phyloP scores from a whole-genome alignment of 345 rosid species.

The Clarkia xantiana region DNA sequence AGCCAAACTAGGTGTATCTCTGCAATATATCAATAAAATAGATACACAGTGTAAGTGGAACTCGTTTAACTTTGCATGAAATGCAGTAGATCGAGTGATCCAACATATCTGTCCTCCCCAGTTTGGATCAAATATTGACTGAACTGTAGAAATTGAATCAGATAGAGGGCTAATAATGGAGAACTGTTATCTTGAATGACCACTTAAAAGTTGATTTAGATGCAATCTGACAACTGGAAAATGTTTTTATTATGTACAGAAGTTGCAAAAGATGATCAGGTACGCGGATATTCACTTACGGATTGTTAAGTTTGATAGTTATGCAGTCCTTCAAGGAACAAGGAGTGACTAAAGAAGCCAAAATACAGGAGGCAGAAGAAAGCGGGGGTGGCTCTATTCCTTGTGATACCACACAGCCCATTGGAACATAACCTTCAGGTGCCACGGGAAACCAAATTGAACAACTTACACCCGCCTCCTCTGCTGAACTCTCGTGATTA shows the following conservation, averaged over 20 bases:
- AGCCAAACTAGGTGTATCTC: conserved; percentile 46
- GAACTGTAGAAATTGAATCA: not conserved
- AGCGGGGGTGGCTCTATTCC: conserved; percentile 52
- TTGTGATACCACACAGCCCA: conserved; percentile 70
- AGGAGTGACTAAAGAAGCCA: conserved; percentile 68
- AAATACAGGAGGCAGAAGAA: conserved; percentile 65
- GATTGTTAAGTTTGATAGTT: conserved; percentile 36
- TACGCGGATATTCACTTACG: conserved; percentile 32
- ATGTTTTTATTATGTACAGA: too few species aligned
- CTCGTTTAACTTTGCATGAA: too few species aligned
- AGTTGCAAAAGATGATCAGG: not conserved
- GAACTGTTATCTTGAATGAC: not conserved
- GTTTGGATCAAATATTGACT: too few species aligned
- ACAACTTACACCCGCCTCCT: conserved; percentile 27
- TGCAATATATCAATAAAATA: conserved; percentile 23
- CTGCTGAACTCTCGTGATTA: conserved; percentile 9
- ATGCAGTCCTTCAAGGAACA: conserved; percentile 82
- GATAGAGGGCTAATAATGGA: not conserved
- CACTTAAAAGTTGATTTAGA: not conserved
- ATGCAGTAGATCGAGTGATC: too few species aligned
- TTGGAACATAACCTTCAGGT: conserved; percentile 75
- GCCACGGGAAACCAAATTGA: conserved; percentile 94
- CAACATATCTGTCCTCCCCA: too few species aligned
- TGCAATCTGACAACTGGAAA: too few species aligned
- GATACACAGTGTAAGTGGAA: too few species aligned